Evolutionary conservation across 176 grass and related monocot species (phyloP), one percentile per base, ranked within the genome.

Genomic region (Stipa capillata): DNA sequence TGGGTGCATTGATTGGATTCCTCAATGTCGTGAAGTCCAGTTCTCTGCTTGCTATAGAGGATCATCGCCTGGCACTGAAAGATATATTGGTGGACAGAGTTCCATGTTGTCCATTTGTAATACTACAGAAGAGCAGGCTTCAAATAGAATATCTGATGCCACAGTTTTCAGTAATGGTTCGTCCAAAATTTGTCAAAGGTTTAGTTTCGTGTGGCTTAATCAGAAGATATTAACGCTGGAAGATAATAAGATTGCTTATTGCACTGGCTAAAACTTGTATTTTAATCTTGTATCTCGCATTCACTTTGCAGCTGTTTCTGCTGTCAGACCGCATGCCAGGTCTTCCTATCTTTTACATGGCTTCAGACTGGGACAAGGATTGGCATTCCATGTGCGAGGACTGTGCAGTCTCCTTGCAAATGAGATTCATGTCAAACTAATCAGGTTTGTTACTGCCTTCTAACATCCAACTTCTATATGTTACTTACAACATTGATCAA

Each of bases 381-480:
- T 97, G 44, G 59, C 80, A 79, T 79, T 90, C 65, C 77, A 76
- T 49, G 31, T 86, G 56, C 87, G 67, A 74, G 66, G 79, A 70
- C 27, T 67, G 49, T 92, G 60, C 78, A 44, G 16, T 69, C 41
- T 61, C 18, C 52, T 84, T 59, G 65, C 69, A 67, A 53, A 28
- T 44, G 76, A 69, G 36, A 59, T 76, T 35, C 69, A 69, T 74
- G 70, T 10, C 52, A 80, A 74, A 80, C 25, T 89, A 89, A 69
- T 32, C 41, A 79, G 82, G 87, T 74, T 67, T 42, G 86, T 34
- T 42, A 17, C 40, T 35, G 1, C 21, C 15, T 64, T 77, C 18
- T 18, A 7, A 77, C 2, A 51, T 58, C 33, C 15, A 45, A 56
- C 5, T 50, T 80, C 7, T 36, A 15, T 39, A 31, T 51, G 44